Base-by-base conservation (phyloP, 495 filamentous ascomycete genomes). In the Lasiosphaeris hirsuta region DNA sequence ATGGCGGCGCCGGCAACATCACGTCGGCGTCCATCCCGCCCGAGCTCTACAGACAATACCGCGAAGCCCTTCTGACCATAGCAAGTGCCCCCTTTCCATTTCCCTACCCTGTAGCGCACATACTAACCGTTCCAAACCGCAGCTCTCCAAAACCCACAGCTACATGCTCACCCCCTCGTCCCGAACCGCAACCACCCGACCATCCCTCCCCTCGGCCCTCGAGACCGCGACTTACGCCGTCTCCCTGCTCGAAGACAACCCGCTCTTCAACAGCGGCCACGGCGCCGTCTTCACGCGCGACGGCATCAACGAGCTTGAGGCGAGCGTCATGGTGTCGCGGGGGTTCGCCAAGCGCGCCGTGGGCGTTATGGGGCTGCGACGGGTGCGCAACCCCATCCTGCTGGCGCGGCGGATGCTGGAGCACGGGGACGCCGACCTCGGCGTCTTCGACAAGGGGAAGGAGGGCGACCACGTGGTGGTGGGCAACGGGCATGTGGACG, bases 1-100 rank as follows among this genome's bases (percentile, higher is more conserved):
- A 96, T 67, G 92, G 92, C 69, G 92, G 92, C 56, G 92, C 92
- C 1, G 92, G 91, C 30, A 87, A 87, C 64, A 86, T 96, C 68
- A 82, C 81, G 10, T 87, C 82, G 8, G 64, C 75, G n/a, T 88
- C 81, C 63, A 78, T 96, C 19, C 78, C 86, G 1, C 80, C 82
- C 7, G 68, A 78, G 23, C 74, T 79, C 49, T 91, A 89, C 73
- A 57, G 68, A 15, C 58, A 75, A 36, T 89, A 87, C 70, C 80
- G 83, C 49, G 55, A 71, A 53, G 81, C 87, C 11, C 84, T 94
- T n/a, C 77, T 87, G 19, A 72, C 72, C 18, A 88, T 86, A 23
- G 76, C 78, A 59, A 55, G 71, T 51, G 4, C 45, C 57, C 57
- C 33, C 18, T 43, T 4, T 13, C 9, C 10, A 7, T 14, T 34